Conservation (phyloP, 2,329 filamentous ascomycete species). For the Epichloe hybrida region DNA sequence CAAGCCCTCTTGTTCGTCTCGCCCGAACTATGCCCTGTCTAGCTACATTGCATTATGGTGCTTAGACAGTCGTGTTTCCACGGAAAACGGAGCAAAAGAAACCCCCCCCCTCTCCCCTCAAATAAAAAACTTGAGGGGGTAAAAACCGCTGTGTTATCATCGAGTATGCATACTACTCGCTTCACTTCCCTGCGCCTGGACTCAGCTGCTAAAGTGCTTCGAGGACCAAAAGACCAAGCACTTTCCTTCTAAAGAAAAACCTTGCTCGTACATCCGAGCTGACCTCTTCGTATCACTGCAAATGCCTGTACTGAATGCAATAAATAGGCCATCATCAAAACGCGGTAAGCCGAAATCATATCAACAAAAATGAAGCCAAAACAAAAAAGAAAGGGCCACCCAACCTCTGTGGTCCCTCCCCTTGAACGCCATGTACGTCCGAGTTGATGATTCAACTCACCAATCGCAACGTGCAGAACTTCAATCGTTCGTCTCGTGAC, state of each 20-base stretch:
- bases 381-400: background rate
- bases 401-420: background rate
- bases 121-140: background rate
- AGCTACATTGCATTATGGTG: background rate
- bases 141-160: background rate
- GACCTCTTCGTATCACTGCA: background rate
- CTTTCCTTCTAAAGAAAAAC: background rate
- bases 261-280: background rate
- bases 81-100: background rate
- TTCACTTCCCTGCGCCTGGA: constrained; percentile 3
- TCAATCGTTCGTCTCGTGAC: constrained; percentile 26
- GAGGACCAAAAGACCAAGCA: background rate
- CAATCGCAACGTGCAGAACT: constrained; percentile 10
- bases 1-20: background rate
- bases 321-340: background rate
- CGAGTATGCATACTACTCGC: background rate
- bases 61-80: background rate
- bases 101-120: too few relatives aligned
- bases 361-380: background rate
- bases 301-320: background rate
- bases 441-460: background rate
- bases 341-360: too few relatives aligned
- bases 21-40: background rate
- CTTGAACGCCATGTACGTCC: background rate
- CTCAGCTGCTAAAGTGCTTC: constrained; percentile 2